Evolutionary conservation across 2,329 filamentous ascomycete species (phyloP).

Genomic region (Dothidotthia symphoricarpi): DNA sequence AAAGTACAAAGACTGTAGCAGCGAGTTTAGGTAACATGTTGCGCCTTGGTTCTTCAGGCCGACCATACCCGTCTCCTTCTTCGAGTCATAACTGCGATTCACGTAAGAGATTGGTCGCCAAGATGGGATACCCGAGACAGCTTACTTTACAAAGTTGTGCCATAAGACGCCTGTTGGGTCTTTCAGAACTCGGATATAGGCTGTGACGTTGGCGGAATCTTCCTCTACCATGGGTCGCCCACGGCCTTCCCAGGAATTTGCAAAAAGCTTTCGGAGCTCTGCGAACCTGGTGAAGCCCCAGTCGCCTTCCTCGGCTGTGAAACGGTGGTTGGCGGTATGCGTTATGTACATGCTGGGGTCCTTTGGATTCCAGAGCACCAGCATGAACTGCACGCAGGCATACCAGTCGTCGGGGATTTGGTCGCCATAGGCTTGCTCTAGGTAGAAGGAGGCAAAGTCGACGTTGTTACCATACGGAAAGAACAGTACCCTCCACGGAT

Average conservation of each 20-base stretch:
- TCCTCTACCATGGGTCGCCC: slow-evolving; percentile 73
- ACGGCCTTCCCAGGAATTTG: slow-evolving; percentile 68
- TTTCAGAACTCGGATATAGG: slow-evolving; percentile 77
- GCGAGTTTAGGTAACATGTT: slow-evolving; percentile 55
- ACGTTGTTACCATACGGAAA: slow-evolving; percentile 95
- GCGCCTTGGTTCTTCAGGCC: slow-evolving; percentile 96
- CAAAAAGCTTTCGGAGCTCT: slow-evolving; percentile 82
- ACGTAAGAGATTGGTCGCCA: neutral
- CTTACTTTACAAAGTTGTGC: slow-evolving; percentile 79
- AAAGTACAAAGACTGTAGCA: slow-evolving; percentile 49
- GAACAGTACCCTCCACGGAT: slow-evolving; percentile 92
- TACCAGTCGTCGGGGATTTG: slow-evolving; percentile 86
- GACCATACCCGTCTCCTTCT: slow-evolving; percentile 96
- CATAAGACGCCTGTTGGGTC: slow-evolving; percentile 86
- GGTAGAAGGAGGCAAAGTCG: slow-evolving; percentile 89
- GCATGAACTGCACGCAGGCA: slow-evolving; percentile 90
- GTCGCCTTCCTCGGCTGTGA: slow-evolving; percentile 93
- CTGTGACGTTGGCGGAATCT: slow-evolving; percentile 75
- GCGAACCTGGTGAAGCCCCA: slow-evolving; percentile 99
- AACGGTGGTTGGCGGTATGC: slow-evolving; percentile 87
- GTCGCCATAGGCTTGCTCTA: slow-evolving; percentile 87
- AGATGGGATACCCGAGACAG: neutral
- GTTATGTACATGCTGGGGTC: slow-evolving; percentile 78
- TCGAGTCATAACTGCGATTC: slow-evolving; percentile 77
- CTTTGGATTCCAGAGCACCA: slow-evolving; percentile 92